phyloP scores from a whole-genome alignment of 23 red algal species.

The Gracilariopsis chorda region DNA sequence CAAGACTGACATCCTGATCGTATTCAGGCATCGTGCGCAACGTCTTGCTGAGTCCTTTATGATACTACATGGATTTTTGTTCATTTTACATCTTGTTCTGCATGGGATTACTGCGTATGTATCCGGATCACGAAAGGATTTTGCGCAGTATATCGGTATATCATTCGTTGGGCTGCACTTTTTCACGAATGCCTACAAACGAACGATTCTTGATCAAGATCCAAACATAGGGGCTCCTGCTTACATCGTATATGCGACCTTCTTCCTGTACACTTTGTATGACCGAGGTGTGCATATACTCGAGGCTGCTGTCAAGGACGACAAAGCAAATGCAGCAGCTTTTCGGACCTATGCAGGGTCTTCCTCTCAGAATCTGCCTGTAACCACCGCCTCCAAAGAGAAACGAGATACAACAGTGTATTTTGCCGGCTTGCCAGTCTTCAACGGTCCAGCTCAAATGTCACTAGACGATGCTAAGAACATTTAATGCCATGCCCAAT shows the following conservation, averaged over 20 bases:
- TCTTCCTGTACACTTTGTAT: slow-evolving; percentile 71
- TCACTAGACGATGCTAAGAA: slow-evolving; percentile 59
- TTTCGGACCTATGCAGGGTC: slow-evolving; percentile 39
- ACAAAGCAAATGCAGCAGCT: slow-evolving; percentile 8
- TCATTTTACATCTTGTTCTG: slow-evolving; percentile 48
- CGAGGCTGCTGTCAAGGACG: slow-evolving; percentile 41
- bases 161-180: slow-evolving; percentile 69
- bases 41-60: slow-evolving; percentile 56
- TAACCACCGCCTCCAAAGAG: neutral
- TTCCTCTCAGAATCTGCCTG: slow-evolving; percentile 1
- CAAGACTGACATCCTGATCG: slow-evolving; percentile 57
- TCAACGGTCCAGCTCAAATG: slow-evolving; percentile 24
- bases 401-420: slow-evolving; percentile 34
- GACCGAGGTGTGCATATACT: slow-evolving; percentile 59
- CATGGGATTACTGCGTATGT: slow-evolving; percentile 59
- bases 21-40: slow-evolving; percentile 63
- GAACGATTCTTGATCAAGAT: slow-evolving; percentile 65
- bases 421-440: slow-evolving; percentile 49
- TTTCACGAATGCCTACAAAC: slow-evolving; percentile 68
- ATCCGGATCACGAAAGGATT: slow-evolving; percentile 46
- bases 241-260: slow-evolving; percentile 48
- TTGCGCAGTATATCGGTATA: slow-evolving; percentile 65
- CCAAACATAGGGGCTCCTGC: slow-evolving; percentile 66
- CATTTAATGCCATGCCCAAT: slow-evolving; percentile 1
- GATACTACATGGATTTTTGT: slow-evolving; percentile 64